Percentiles rank a stretch among this genome's conserved stretches.
phyloP scores from a whole-genome alignment of 768 basidiomycete genomes.

The Crucibulum laeve region DNA sequence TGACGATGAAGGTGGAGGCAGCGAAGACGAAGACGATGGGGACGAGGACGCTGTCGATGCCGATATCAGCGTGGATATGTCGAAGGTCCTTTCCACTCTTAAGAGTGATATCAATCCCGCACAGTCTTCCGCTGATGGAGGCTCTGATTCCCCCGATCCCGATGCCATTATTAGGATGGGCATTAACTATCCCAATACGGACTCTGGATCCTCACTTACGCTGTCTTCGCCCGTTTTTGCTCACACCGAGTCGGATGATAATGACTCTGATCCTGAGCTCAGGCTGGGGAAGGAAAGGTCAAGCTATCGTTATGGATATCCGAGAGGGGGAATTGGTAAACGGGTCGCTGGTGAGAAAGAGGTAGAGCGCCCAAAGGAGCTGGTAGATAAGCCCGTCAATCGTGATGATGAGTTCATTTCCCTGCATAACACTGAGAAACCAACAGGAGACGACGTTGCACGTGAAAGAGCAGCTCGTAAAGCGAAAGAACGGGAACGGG shows the following conservation, averaged over 20 bases:
- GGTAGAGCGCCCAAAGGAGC: neutral
- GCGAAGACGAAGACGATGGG: neutral
- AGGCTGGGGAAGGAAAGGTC: conserved; percentile 2
- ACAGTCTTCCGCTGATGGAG: neutral
- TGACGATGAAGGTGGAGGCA: neutral
- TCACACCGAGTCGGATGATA: conserved; percentile 4
- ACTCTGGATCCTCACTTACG: neutral
- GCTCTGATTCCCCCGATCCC: neutral
- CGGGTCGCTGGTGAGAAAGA: conserved; percentile 3
- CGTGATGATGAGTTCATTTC: neutral
- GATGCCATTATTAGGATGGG: neutral
- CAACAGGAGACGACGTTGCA: neutral
- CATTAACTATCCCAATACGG: neutral
- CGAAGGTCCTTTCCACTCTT: neutral
- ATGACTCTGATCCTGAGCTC: conserved; percentile 9
- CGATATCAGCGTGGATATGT: neutral
- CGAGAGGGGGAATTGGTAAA: neutral
- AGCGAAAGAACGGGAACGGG: conserved; percentile 2
- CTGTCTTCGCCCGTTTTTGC: conserved; percentile 5
- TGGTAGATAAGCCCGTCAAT: no score
- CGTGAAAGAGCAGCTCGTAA: neutral
- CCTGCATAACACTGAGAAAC: neutral
- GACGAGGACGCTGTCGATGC: neutral
- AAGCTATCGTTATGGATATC: conserved; percentile 11
- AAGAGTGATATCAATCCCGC: neutral